Percentiles rank a stretch among this genome's conserved stretches.
Evolutionary conservation across 2,329 filamentous ascomycete species (phyloP).

Genomic region (Fusarium marasasianum): DNA sequence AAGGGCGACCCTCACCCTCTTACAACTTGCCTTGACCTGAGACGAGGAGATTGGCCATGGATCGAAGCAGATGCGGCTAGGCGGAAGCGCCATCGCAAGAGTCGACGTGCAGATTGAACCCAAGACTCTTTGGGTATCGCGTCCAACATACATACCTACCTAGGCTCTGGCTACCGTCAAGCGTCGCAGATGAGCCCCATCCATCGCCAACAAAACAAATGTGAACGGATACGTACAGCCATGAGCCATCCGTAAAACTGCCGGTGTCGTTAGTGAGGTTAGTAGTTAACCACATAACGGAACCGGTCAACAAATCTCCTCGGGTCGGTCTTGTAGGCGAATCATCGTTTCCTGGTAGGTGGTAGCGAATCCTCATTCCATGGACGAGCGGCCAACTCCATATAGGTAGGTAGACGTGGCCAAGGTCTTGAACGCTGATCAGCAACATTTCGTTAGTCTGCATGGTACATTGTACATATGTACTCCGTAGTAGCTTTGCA

Average conservation of each 20-base stretch:
- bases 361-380: slow-evolving; percentile 15
- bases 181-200: slow-evolving; percentile 19
- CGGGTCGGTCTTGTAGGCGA: background rate
- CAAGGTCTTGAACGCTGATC: slow-evolving; percentile 13
- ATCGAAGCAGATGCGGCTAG: slow-evolving; percentile 40
- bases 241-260: slow-evolving; percentile 3
- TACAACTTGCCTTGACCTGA: slow-evolving; percentile 23
- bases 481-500: background rate
- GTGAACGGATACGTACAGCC: background rate
- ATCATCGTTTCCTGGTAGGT: slow-evolving; percentile 6
- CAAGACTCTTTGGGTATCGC: slow-evolving; percentile 31
- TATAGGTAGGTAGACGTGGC: background rate
- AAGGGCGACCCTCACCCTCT: slow-evolving; percentile 31
- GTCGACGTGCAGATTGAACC: slow-evolving; percentile 34
- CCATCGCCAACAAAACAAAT: slow-evolving; percentile 17
- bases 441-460: slow-evolving; percentile 5
- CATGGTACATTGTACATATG: background rate
- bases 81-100: slow-evolving; percentile 35
- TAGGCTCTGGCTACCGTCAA: background rate
- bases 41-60: slow-evolving; percentile 41
- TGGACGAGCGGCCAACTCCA: background rate
- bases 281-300: background rate
- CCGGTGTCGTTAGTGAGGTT: slow-evolving; percentile 12
- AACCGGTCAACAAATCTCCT: slow-evolving; percentile 9
- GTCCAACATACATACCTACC: background rate